Base-by-base conservation (phyloP, 768 basidiomycete genomes). In the Pleurotus citrinopileatus region DNA sequence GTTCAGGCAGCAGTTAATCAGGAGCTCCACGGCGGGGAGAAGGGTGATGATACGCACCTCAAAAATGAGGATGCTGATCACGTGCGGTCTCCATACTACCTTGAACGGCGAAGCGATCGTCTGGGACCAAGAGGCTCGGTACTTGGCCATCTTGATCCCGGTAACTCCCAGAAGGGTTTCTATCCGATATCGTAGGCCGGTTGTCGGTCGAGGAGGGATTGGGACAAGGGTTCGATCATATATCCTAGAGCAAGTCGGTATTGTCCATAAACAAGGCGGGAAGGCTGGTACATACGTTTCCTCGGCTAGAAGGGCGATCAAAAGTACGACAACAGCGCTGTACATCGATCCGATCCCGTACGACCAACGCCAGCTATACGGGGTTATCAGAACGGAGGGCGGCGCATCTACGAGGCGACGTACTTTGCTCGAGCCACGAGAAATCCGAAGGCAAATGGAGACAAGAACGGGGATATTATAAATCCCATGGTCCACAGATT, bases 401-500 rank as follows among this genome's bases (percentile, higher is more conserved):
- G 15, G 27, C 20, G 20, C 4, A 12, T 28, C 17, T n/a, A 13
- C n/a, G 17, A 13, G 1, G 38, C 8, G 25, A 37, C 52, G 3
- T 42, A 59, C 60, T 61, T 67, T 25, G 70, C 65, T 10, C 72
- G 61, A 0, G 76, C 77, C 3, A 78, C 74, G 15, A 80, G 59
- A 64, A 78, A 82, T 3, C 80, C 80, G 54, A 80, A 73, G 3
- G 75, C 69, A 57, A 77, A 79, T 0, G 80, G 80, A 1, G 74
- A 76, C 9, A 72, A 58, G 64, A 74, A 74, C 25, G 73, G 76
- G 19, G 76, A 75, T 19, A 79, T 61, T 54, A 80, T 71, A 64
- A 79, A 78, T 2, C 77, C 79, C 66, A 79, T 72, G 1, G 78
- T 77, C 79, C 77, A 78, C 42, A 75, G 53, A 55, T 74, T 75